Percentiles rank a stretch among this genome's conserved stretches.
These are phyloP conservation scores for Mrakia hoshinonis DNA, from an alignment of 768 basidiomycete species.

Conservation along the genomic window DNA sequence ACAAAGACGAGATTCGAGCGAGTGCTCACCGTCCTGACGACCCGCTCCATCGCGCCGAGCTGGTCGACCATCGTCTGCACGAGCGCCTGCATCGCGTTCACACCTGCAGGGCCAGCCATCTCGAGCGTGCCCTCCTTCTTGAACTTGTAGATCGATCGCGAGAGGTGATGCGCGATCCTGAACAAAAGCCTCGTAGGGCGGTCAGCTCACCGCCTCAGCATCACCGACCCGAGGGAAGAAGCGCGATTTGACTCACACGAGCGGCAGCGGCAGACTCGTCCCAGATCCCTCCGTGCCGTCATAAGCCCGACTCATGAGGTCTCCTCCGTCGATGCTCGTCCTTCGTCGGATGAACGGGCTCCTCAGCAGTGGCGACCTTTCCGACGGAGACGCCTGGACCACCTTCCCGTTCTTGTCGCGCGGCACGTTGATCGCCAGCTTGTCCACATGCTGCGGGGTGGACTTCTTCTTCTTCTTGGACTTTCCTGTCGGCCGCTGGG, in stretches of 20 bases:
- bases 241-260: constrained; percentile 50
- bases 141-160: constrained; percentile 59
- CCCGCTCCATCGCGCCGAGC: constrained; percentile 71
- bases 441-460: background rate
- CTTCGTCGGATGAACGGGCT: constrained; percentile 38
- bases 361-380: constrained; percentile 26
- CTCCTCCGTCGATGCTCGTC: constrained; percentile 33
- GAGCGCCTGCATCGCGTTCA: constrained; percentile 41
- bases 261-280: constrained; percentile 65
- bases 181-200: background rate
- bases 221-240: background rate
- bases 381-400: background rate
- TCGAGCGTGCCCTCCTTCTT: constrained; percentile 74
- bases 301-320: constrained; percentile 4
- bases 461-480: background rate
- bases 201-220: background rate
- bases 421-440: background rate
- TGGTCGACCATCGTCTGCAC: constrained; percentile 76
- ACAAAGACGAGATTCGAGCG: background rate
- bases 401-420: background rate
- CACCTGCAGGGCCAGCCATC: constrained; percentile 34
- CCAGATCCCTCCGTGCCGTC: constrained; percentile 48
- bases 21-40: constrained; percentile 48
- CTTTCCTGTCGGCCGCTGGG: background rate
- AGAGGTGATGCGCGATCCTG: constrained; percentile 76